Percentiles rank a stretch among this genome's conserved stretches.
These are phyloP conservation scores for Suillus subaureus DNA, from an alignment of 768 basidiomycete species.

Conservation along the genomic window DNA sequence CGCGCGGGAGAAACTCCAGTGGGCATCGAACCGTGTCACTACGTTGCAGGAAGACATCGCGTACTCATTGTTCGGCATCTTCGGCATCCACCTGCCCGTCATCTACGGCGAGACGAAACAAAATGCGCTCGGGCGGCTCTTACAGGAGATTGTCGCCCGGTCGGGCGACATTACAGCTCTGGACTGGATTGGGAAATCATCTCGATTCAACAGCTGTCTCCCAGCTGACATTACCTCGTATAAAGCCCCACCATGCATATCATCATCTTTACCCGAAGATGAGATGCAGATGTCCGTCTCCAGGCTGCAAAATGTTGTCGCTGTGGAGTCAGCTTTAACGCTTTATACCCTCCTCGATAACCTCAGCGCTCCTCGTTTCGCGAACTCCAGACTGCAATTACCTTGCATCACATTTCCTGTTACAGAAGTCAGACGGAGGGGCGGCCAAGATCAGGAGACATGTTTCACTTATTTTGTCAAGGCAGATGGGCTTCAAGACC, in stretches of 20 bases:
- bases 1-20: background rate
- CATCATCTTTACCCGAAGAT: background rate
- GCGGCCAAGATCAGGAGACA: background rate
- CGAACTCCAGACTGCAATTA: background rate
- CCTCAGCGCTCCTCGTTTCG: background rate
- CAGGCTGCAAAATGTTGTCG: background rate
- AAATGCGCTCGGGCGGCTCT: background rate
- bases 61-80: background rate
- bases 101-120: background rate
- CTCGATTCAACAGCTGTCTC: background rate
- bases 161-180: background rate
- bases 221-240: conserved; percentile 3
- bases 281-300: background rate
- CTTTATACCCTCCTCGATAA: background rate
- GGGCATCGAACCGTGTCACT: background rate
- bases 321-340: background rate
- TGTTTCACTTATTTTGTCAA: background rate
- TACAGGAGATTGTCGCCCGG: background rate
- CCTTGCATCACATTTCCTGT: background rate
- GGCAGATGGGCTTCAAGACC: background rate
- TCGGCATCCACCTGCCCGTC: background rate
- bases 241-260: background rate
- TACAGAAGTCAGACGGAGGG: background rate
- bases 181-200: conserved; percentile 1
- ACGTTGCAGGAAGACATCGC: background rate